A percentile compares a stretch with the other conserved stretches of the same genome.
phyloP scores from a whole-genome alignment of 192 early-diverging fungal genomes.

The Podila minutissima region DNA sequence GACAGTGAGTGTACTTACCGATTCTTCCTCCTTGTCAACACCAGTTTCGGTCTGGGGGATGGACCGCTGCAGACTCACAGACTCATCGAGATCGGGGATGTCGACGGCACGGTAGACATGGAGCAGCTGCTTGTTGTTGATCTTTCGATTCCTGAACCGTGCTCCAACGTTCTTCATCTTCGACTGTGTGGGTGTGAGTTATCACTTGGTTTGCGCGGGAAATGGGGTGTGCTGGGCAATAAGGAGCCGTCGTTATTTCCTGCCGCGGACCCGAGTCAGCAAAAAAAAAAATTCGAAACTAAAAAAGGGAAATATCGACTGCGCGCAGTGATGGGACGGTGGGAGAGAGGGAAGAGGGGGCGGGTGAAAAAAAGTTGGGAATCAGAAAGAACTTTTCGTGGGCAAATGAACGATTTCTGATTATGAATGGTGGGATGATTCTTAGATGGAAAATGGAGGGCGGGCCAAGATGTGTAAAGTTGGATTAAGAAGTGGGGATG shows the following conservation, averaged over 20 bases:
- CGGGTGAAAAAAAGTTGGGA: constrained; percentile 7
- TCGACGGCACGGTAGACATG: constrained; percentile 84
- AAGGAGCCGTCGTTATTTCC: constrained; percentile 4
- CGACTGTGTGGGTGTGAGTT: neutral
- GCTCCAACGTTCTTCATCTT: constrained; percentile 52
- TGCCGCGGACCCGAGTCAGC: constrained; percentile 10
- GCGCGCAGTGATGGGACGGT: neutral
- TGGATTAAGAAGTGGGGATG: constrained; percentile 28
- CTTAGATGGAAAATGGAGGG: constrained; percentile 35
- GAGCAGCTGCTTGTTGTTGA: constrained; percentile 87
- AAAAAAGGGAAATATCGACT: no score
- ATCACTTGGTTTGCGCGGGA: constrained; percentile 2
- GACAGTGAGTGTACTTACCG: constrained; percentile 62
- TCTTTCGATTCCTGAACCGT: constrained; percentile 84
- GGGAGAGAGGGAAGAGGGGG: neutral
- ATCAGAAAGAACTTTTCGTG: neutral
- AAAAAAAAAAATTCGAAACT: constrained; percentile 1
- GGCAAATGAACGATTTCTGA: constrained; percentile 16
- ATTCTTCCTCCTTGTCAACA: constrained; percentile 98
- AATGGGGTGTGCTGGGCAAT: neutral
- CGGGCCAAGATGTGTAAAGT: constrained; percentile 15
- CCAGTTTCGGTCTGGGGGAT: constrained; percentile 86
- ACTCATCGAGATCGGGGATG: constrained; percentile 83
- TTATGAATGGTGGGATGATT: constrained; percentile 14
- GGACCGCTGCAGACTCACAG: constrained; percentile 67